Evolutionary conservation across 768 basidiomycete species (phyloP), one percentile per base, ranked within the genome.

Genomic region (Suillus sp.): DNA sequence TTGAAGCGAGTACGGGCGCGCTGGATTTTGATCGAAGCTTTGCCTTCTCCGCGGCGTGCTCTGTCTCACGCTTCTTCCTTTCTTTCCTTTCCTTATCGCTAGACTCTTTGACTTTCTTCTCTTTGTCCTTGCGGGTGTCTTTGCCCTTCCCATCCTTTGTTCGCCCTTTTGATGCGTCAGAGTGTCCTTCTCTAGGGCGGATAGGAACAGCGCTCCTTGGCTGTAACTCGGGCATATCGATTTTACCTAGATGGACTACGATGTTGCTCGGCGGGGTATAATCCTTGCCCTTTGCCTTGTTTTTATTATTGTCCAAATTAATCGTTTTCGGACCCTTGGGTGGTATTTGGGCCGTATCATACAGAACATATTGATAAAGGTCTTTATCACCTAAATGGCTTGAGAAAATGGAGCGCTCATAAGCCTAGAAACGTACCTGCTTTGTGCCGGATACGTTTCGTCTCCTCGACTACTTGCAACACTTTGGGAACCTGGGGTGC

Each of bases 171-270:
- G 34, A 51, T 9, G 35, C 14, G 3, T 22, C 18, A 0, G 27
- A 43, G 4, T 27, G 50, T 30, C 60, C 42, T 48, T 22, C 45
- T 30, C 25, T 22, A 61, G 43, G 70, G 72, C n/a, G 74, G 68
- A 43, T 66, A 65, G n/a, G 35, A 18, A 25, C 5, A 4, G 61
- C 18, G 35, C 68, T 18, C 79, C 69, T 64, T 80, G 90, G 90
- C 68, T 84, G 83, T 18, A 95, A 82, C 71, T 95, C 92, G 0
- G 92, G 92, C 86, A 95, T 93, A 16, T 88, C 80, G 55, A 95
- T 92, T 80, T 94, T 94, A 80, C 91, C 92, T 20, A 95, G 75
- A 72, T 94, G 92, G 1, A 94, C 81, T 0, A 81, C 82, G 0
- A 95, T 79, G 65, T 82, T 86, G 38, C 79, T 81, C 1, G 91